phyloP scores from a whole-genome alignment of 192 early-diverging fungal genomes.

The Lobosporangium transversale region DNA sequence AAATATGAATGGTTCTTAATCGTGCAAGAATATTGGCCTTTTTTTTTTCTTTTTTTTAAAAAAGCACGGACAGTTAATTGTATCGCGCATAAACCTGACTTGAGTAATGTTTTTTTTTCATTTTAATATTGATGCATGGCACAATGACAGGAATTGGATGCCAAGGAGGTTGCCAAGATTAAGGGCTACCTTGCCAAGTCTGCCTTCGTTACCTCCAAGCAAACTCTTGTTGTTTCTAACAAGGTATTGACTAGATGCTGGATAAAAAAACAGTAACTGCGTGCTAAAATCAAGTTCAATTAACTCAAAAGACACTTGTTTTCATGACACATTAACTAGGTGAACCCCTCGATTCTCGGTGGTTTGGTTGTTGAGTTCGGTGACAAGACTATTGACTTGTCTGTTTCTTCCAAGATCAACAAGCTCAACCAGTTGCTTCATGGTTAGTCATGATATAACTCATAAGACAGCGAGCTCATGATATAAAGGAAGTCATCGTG shows the following conservation, averaged over 20 bases:
- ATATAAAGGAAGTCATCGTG: no score
- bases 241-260: slow-evolving; percentile 63
- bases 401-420: slow-evolving; percentile 91
- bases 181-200: slow-evolving; percentile 85
- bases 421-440: slow-evolving; percentile 93
- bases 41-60: no score
- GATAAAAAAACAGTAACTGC: background rate
- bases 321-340: slow-evolving; percentile 44
- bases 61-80: no score
- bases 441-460: slow-evolving; percentile 33
- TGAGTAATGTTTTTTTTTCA: background rate
- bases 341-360: slow-evolving; percentile 93
- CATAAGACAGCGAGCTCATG: no score
- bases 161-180: slow-evolving; percentile 74
- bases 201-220: slow-evolving; percentile 77
- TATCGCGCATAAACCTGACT: background rate
- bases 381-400: slow-evolving; percentile 98
- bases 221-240: slow-evolving; percentile 87
- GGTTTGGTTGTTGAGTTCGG: slow-evolving; percentile 97
- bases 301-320: no score
- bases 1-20: no score
- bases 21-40: no score
- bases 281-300: no score
- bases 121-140: no score
- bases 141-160: slow-evolving; percentile 77